Conservation (phyloP, 441 rosid species). For the Populus hybrid region DNA sequence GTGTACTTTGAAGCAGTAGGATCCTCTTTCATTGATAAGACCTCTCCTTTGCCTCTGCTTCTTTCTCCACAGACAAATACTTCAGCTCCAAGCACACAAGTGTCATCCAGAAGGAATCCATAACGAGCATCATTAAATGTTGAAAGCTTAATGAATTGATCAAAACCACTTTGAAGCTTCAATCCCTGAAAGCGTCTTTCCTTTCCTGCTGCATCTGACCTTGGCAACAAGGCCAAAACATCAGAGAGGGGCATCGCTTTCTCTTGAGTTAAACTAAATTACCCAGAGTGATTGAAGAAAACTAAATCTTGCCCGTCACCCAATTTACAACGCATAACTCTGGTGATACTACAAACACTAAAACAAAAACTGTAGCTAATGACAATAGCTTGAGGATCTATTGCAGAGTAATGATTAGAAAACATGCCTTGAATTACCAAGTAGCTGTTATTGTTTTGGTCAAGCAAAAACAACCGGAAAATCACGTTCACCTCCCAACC, state of each 20-base stretch:
- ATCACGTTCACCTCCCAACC: conserved; percentile 54
- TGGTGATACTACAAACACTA: not conserved
- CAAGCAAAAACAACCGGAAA: conserved; percentile 50
- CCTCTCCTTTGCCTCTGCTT: too few species aligned
- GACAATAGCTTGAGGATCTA: not conserved
- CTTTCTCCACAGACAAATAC: conserved; percentile 46
- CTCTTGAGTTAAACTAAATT: not conserved
- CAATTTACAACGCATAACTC: not conserved
- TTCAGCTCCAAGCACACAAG: conserved; percentile 63
- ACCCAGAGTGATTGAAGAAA: not conserved
- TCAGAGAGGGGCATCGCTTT: not conserved
- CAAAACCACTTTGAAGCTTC: conserved; percentile 41
- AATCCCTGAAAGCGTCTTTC: conserved; percentile 34
- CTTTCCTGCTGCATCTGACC: conserved; percentile 28
- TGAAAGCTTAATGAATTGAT: conserved; percentile 26
- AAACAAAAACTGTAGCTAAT: too few species aligned
- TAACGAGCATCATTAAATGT: conserved; percentile 26
- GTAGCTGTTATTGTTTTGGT: conserved; percentile 57
- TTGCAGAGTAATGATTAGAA: not conserved
- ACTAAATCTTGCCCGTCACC: not conserved
- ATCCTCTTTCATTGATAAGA: too few species aligned
- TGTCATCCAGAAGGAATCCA: conserved; percentile 36
- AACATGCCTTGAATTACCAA: conserved; percentile 45
- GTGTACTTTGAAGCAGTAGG: too few species aligned
- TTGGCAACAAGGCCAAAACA: conserved; percentile 1